Evolutionary conservation across 257 asterid species (phyloP).

Genomic region (Echites panduratus): DNA sequence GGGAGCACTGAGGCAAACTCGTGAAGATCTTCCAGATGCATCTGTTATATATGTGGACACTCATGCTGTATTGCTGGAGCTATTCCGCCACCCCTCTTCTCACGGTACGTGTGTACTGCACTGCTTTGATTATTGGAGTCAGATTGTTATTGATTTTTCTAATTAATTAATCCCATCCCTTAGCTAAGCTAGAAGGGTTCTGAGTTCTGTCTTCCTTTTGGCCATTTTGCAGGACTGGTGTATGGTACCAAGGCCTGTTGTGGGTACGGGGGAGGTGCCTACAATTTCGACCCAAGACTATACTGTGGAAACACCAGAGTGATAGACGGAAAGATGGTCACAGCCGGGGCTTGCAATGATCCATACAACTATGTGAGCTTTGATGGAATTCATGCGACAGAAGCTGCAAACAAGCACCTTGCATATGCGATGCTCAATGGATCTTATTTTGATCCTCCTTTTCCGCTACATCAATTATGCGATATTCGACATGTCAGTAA

Average conservation of each 20-base stretch:
- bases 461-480: slow-evolving; percentile 41
- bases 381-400: slow-evolving; percentile 80
- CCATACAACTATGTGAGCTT: slow-evolving; percentile 67
- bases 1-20: slow-evolving; percentile 37
- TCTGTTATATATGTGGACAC: slow-evolving; percentile 51
- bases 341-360: slow-evolving; percentile 51
- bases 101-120: slow-evolving; percentile 9
- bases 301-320: slow-evolving; percentile 44
- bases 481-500: slow-evolving; percentile 44
- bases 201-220: not conserved
- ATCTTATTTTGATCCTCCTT: slow-evolving; percentile 48
- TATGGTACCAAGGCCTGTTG: slow-evolving; percentile 77
- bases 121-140: no score
- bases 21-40: slow-evolving; percentile 44
- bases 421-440: slow-evolving; percentile 50
- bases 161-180: no score
- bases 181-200: no score
- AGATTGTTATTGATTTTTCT: no score
- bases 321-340: slow-evolving; percentile 35
- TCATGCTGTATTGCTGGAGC: slow-evolving; percentile 54
- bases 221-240: slow-evolving; percentile 42
- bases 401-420: slow-evolving; percentile 68
- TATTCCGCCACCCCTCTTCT: slow-evolving; percentile 61
- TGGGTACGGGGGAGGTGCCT: slow-evolving; percentile 67
- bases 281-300: slow-evolving; percentile 46